Evolutionary conservation across 805 yeast species (phyloP).

Genomic region (Metschnikowia arizonensis): DNA sequence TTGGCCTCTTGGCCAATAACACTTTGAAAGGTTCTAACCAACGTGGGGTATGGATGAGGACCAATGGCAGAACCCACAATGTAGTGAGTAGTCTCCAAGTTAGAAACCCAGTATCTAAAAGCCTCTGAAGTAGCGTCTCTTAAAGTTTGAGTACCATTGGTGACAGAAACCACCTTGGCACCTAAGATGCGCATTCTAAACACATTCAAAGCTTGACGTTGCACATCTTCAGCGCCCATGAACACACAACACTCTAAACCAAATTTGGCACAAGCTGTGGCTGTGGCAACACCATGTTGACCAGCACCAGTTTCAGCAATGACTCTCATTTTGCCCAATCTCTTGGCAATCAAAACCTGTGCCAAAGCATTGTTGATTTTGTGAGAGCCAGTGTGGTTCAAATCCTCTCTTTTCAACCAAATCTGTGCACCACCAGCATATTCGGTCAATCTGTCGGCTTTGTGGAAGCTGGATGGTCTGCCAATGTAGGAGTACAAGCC

Average conservation of each 20-base stretch:
- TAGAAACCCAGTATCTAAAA: conserved; percentile 90
- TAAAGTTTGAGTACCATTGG: conserved; percentile 90
- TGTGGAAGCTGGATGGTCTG: conserved; percentile 89
- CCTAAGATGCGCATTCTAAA: conserved; percentile 96
- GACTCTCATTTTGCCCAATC: conserved; percentile 71
- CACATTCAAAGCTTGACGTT: conserved; percentile 97
- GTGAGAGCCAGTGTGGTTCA: conserved; percentile 86
- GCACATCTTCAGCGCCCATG: conserved; percentile 99
- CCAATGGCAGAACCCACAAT: conserved; percentile 98
- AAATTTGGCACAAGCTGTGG: conserved; percentile 88
- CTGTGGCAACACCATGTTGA: conserved; percentile 91
- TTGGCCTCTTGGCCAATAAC: conserved; percentile 95
- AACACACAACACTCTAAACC: conserved; percentile 91
- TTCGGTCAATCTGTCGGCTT: conserved; percentile 85
- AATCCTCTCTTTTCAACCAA: conserved; percentile 97
- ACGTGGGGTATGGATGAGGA: conserved; percentile 97
- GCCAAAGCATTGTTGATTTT: conserved; percentile 83
- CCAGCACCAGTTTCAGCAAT: conserved; percentile 94
- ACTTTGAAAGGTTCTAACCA: conserved; percentile 97
- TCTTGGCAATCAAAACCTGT: conserved; percentile 72
- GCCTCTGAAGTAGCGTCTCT: conserved; percentile 99
- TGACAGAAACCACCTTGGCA: conserved; percentile 90
- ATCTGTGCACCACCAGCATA: conserved; percentile 87
- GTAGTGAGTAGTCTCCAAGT: conserved; percentile 82
- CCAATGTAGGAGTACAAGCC: conserved; percentile 89